Evolutionary conservation across 129 eudicot genomes (phyloP).

Genomic region (Escallonia herrerae): DNA sequence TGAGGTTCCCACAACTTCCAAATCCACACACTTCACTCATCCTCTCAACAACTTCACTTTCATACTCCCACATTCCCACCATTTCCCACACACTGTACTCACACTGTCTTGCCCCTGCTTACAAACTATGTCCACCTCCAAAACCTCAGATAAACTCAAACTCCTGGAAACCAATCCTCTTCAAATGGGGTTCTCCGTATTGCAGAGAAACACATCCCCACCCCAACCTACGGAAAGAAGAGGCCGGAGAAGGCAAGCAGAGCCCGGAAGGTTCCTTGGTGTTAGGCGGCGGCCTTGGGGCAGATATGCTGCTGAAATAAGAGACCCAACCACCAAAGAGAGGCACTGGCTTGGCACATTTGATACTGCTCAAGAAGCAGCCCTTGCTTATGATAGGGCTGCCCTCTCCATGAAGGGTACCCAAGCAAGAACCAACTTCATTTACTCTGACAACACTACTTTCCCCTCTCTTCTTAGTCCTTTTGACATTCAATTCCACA

Average conservation of each 20-base stretch:
- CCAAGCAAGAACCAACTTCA: conserved; percentile 91
- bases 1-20: conserved; percentile 8
- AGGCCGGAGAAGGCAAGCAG: conserved; percentile 75
- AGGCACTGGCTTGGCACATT: conserved; percentile 98
- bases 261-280: conserved; percentile 89
- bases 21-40: background rate
- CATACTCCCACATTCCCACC: conserved; percentile 18
- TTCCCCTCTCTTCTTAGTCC: conserved; percentile 44
- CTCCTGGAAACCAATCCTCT: conserved; percentile 48
- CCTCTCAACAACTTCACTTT: conserved; percentile 12
- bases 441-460: conserved; percentile 48
- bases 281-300: conserved; percentile 95
- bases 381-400: conserved; percentile 95
- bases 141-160: conserved; percentile 36
- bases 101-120: background rate
- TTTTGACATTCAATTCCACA: conserved; percentile 26
- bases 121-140: conserved; percentile 29
- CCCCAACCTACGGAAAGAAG: conserved; percentile 57
- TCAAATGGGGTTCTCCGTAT: conserved; percentile 55
- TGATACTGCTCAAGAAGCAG: conserved; percentile 99
- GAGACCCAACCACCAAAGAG: conserved; percentile 96
- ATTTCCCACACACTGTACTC: conserved; percentile 4
- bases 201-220: conserved; percentile 85
- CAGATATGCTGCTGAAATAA: conserved; percentile 84
- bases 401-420: conserved; percentile 92